Base-by-base conservation (phyloP, 129 eudicot genomes). In the Smallanthus sonchifolius region DNA sequence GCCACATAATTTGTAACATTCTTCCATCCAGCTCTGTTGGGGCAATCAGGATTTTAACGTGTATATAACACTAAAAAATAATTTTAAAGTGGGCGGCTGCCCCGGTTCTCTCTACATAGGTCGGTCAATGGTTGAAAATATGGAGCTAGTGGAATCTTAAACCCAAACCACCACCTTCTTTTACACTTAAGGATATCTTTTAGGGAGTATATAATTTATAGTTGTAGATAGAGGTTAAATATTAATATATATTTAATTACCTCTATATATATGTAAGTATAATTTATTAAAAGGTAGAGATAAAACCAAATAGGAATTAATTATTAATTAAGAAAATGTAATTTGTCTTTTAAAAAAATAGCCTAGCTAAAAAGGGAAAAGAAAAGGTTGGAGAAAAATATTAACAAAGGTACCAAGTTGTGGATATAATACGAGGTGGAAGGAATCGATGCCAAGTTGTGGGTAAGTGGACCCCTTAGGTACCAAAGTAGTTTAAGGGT, bases 301-400 rank as follows among this genome's bases (percentile, higher is more conserved):
- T 8, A 60, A 32, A 30, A 34, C 20, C 59, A 60, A 72, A 56
- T 56, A 6, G 13, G 47, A 73, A 48, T 63, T 74, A 7, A 61
- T 47, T 48, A 47, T 74, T 43, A 47, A 47, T 75, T 17, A 63
- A 64, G 54, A 65, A 76, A 69, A 69, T 76, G 67, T 40, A 34
- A 65, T 79, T 71, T 64, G 65, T 65, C 79, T 77, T 83, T 80
- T 86, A 79, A 79, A 71, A 68, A 75, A 72, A 55, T 85, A 76
- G 76, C 79, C 75, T 82, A 82, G 13, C 10, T 9, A 48, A 48
- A 57, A 48, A 7, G 19, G 9, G 51, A 51, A 19, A 49, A 37
- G 61, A 47, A 51, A 65, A 15, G 10, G 38, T 15, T 38, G 38
- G 24, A 13, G 32, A 10, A 16, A 38, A 42, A 57, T 67, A 67